Evolutionary conservation across 192 early-diverging fungal genomes (phyloP).

Genomic region (Fimicolochytrium jonesii): DNA sequence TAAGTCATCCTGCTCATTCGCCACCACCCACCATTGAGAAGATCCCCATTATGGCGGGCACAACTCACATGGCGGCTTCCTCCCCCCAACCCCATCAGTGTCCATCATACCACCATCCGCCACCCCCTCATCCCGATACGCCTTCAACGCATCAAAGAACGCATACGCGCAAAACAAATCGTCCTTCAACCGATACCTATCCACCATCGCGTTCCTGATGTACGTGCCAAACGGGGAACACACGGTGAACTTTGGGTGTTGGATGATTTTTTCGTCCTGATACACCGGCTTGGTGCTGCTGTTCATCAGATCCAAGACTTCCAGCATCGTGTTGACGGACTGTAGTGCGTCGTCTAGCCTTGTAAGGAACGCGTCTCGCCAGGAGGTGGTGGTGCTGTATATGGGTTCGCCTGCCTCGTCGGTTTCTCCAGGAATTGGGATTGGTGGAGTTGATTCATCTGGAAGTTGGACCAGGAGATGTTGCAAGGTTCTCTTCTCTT

Average conservation of each 20-base stretch:
- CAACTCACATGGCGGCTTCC: not conserved
- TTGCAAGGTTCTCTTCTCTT: not conserved
- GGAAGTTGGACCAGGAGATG: not conserved
- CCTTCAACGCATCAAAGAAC: not conserved
- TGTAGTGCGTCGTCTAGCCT: not conserved
- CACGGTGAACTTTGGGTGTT: not conserved
- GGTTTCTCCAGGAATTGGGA: too few relatives aligned
- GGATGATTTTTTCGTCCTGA: not conserved
- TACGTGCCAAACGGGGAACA: constrained; percentile 3
- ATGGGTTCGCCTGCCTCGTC: too few relatives aligned
- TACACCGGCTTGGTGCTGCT: too few relatives aligned
- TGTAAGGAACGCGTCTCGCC: too few relatives aligned
- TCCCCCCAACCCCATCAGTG: not conserved
- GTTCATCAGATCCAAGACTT: not conserved
- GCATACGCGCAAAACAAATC: not conserved
- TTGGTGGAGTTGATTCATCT: too few relatives aligned
- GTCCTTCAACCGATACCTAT: not conserved
- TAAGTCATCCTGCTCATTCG: not conserved
- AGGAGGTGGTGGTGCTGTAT: too few relatives aligned
- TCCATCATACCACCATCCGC: not conserved
- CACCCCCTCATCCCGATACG: not conserved
- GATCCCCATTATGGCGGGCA: not conserved
- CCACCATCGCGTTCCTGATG: not conserved
- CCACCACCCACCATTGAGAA: not conserved
- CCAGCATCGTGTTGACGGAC: not conserved